Evolutionary conservation across 805 yeast genomes (phyloP).

Genomic region (Ogataea paradorogensis): DNA sequence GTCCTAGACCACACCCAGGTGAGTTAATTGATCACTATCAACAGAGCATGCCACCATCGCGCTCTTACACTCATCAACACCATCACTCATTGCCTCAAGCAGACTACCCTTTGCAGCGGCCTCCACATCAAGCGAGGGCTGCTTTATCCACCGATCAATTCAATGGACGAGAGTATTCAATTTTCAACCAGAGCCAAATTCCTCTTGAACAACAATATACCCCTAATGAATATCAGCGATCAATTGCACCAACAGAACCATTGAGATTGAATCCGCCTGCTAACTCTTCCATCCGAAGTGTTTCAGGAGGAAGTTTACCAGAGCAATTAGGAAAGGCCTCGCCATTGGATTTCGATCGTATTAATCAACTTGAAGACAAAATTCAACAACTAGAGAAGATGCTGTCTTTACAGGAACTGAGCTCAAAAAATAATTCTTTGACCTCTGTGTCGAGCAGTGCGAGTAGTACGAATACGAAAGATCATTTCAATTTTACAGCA

Average conservation of each 20-base stretch:
- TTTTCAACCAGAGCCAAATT: not conserved
- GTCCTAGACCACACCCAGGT: slow-evolving; percentile 8
- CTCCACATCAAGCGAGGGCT: slow-evolving; percentile 3
- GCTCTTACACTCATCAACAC: slow-evolving; percentile 6
- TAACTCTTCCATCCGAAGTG: not conserved
- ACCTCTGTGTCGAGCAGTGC: slow-evolving; percentile 16
- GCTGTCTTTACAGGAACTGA: slow-evolving; percentile 24
- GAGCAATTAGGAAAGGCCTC: not conserved
- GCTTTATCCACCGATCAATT: slow-evolving; percentile 1
- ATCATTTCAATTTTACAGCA: not conserved
- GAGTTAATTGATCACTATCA: not conserved
- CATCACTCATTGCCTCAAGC: slow-evolving; percentile 8
- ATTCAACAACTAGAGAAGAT: slow-evolving; percentile 30
- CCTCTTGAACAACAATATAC: slow-evolving; percentile 1
- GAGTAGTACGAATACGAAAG: slow-evolving; percentile 2
- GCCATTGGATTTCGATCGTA: slow-evolving; percentile 21
- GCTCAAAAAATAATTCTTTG: slow-evolving; percentile 11
- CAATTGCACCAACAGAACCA: slow-evolving; percentile 5
- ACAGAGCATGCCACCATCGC: not conserved
- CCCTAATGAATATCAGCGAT: not conserved
- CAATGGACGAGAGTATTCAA: not conserved
- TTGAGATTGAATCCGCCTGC: not conserved
- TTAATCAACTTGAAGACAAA: slow-evolving; percentile 32
- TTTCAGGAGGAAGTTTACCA: not conserved
- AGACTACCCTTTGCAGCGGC: not conserved